Evolutionary conservation across 2,329 filamentous ascomycete species (phyloP).

Genomic region (Nothopassalora personata): DNA sequence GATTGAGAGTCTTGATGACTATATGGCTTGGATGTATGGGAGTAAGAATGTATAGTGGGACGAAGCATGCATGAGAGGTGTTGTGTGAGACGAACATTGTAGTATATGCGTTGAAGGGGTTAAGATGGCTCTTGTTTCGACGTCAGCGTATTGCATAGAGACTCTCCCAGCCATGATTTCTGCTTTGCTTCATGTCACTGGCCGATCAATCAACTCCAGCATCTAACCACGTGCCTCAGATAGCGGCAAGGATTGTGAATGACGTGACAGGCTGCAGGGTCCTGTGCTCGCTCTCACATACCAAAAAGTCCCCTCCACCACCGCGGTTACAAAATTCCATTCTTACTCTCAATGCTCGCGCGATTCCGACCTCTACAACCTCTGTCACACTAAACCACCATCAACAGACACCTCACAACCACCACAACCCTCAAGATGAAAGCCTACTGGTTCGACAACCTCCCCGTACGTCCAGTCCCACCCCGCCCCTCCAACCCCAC

Average conservation of each 20-base stretch:
- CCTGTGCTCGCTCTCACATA: neutral
- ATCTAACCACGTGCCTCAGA: neutral
- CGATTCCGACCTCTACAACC: neutral
- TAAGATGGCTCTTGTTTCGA: neutral
- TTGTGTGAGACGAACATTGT: neutral
- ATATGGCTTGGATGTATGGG: conserved; percentile 29
- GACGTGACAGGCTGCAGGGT: neutral
- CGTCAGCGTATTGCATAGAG: neutral
- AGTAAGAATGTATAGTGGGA: neutral
- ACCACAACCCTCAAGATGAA: conserved; percentile 48
- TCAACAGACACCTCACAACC: conserved; percentile 3
- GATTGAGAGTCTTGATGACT: conserved; percentile 24
- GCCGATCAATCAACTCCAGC: neutral
- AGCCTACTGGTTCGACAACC: conserved; percentile 67
- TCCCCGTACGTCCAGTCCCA: conserved; percentile 45
- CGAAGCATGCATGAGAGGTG: neutral
- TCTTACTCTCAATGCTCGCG: neutral
- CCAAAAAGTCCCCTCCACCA: neutral
- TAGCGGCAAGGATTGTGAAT: neutral
- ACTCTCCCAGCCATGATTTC: neutral
- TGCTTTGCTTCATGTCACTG: neutral
- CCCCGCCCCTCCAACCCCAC: conserved; percentile 1
- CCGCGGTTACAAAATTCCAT: neutral
- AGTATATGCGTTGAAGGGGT: neutral
- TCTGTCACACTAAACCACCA: neutral